A percentile compares a stretch with the other conserved stretches of the same genome.
Evolutionary conservation across 306 rosid genomes (phyloP).

Genomic region (Cyclanthera cordifolia): DNA sequence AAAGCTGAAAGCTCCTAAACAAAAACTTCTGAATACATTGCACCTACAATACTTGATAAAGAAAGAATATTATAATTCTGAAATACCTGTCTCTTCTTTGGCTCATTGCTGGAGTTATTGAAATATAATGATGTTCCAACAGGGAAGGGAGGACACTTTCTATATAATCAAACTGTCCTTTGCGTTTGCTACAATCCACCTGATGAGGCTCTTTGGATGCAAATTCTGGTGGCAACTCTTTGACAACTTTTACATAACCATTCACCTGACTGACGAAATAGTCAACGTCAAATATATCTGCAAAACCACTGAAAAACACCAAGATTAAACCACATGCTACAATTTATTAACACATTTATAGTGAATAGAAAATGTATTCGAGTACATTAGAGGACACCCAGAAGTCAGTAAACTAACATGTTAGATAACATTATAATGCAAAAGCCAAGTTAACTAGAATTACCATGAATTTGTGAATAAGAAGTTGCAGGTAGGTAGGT

Average conservation of each 20-base stretch:
- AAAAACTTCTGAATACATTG: background rate
- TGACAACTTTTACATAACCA: conserved; percentile 64
- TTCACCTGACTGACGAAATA: conserved; percentile 58
- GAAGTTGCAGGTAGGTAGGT: background rate
- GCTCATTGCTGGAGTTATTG: conserved; percentile 82
- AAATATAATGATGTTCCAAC: conserved; percentile 60
- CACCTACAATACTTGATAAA: background rate
- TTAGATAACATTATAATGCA: background rate
- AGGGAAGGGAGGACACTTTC: conserved; percentile 78
- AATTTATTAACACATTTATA: background rate
- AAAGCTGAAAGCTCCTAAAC: background rate
- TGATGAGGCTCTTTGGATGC: conserved; percentile 55
- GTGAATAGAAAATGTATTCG: background rate
- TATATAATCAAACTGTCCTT: conserved; percentile 74
- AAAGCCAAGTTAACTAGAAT: background rate
- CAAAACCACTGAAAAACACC: conserved; percentile 56
- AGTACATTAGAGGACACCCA: background rate
- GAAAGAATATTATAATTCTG: background rate
- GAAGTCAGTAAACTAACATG: background rate
- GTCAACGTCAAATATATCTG: conserved; percentile 75
- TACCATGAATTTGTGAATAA: background rate
- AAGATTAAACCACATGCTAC: conserved; percentile 15
- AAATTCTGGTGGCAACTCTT: conserved; percentile 52
- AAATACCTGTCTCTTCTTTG: conserved; percentile 88
- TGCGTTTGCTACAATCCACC: conserved; percentile 89